These are phyloP conservation scores for Novymonas esmeraldas DNA, from an alignment of 208 protist genomes.

Conservation along the genomic window DNA sequence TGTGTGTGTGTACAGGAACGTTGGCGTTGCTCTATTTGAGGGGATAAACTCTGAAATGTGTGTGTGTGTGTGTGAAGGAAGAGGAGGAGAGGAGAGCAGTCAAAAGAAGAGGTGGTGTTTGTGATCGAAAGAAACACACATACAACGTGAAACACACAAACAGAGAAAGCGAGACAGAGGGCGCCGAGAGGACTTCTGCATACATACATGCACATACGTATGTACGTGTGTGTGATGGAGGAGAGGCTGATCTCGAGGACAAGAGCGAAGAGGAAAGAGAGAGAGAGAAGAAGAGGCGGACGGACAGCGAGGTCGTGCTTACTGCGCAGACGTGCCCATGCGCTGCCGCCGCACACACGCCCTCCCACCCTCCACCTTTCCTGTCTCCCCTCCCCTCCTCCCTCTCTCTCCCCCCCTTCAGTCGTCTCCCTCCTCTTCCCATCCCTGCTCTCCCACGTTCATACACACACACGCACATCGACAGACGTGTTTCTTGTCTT, in stretches of 20 bases:
- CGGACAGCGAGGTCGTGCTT: background rate
- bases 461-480: background rate
- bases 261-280: background rate
- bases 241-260: background rate
- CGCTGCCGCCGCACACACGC: too few species aligned
- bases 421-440: too few species aligned
- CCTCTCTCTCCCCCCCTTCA: too few species aligned
- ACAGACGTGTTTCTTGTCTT: too few species aligned
- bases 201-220: background rate
- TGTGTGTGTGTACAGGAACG: background rate
- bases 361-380: too few species aligned
- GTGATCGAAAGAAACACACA: constrained; percentile 6
- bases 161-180: too few species aligned
- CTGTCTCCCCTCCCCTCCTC: too few species aligned
- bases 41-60: too few species aligned
- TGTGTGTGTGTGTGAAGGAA: background rate
- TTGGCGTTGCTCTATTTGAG: too few species aligned
- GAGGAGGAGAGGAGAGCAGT: background rate
- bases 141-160: background rate
- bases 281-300: background rate
- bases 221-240: background rate
- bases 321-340: too few species aligned
- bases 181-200: background rate
- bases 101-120: constrained; percentile 1
- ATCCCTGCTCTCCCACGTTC: background rate